A percentile compares a stretch with the other conserved stretches of the same genome.
Conservation (phyloP, 2,329 filamentous ascomycete genomes). For the Colletotrichum somersetense region DNA sequence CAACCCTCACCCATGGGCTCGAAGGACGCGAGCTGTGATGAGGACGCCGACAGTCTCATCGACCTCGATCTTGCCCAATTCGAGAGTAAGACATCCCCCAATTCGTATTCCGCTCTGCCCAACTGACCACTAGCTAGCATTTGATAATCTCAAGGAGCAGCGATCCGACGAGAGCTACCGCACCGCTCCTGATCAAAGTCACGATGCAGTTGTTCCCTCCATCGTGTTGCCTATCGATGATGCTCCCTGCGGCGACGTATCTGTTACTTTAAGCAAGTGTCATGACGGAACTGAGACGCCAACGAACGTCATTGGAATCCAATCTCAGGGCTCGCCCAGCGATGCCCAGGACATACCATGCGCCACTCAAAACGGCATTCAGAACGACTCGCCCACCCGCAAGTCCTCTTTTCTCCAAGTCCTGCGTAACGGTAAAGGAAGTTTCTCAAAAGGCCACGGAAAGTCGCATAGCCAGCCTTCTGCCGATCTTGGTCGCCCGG, state of each 20-base stretch:
- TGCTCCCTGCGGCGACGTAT: conserved; percentile 44
- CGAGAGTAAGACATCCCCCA: conserved; percentile 46
- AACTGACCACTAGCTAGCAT: conserved; percentile 6
- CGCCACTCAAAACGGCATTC: conserved; percentile 13
- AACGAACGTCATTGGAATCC: conserved; percentile 50
- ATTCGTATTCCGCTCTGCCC: not conserved
- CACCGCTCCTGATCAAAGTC: conserved; percentile 44
- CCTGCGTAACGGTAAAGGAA: conserved; percentile 15
- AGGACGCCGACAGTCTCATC: conserved; percentile 44
- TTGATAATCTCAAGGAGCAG: conserved; percentile 7
- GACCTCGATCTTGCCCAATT: conserved; percentile 53
- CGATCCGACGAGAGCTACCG: conserved; percentile 46
- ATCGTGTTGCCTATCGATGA: not conserved
- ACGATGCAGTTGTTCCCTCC: not conserved
- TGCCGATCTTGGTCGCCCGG: not conserved
- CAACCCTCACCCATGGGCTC: conserved; percentile 10
- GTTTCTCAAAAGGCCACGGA: conserved; percentile 13
- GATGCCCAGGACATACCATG: conserved; percentile 59
- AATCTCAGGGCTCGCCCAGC: conserved; percentile 48
- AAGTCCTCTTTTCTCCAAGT: conserved; percentile 30
- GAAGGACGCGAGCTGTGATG: conserved; percentile 9
- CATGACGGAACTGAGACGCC: conserved; percentile 55
- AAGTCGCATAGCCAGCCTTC: conserved; percentile 35
- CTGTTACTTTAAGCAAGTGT: conserved; percentile 55
- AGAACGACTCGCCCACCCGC: not conserved